Evolutionary conservation across 257 asterid species (phyloP), one percentile per base, ranked within the genome.

Genomic region (Oldenlandia corymbosa): DNA sequence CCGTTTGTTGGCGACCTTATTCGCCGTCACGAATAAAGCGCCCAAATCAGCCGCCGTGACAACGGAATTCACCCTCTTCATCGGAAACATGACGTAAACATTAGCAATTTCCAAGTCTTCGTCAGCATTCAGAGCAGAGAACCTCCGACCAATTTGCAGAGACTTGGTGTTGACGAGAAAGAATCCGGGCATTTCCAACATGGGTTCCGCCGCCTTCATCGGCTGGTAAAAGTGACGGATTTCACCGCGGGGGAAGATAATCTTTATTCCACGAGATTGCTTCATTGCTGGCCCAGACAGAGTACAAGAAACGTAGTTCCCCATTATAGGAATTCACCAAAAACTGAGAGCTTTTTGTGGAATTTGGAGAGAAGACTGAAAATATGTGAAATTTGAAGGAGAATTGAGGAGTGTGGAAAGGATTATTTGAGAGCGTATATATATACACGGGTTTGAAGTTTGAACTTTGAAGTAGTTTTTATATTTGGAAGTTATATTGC

Each of bases 1-100:
- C 71, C 81, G 72, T 64, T 83, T 88, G 39, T 83, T 88, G 41
- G 89, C 69, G 43, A 71, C 70, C 20, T 91, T 71, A 17, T 75
- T 87, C 20, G 93, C 90, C n/a, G 84, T 78, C 70, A 84, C 18
- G 72, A 88, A 84, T 41, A 88, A 66, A 23, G 78, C 75, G 1
- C 78, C 97, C 88, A 84, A 69, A 74, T 91, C 97, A 56, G 87
- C 85, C 34, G 91, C 87, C 59, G 71, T 76, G 42, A 84, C 89
- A 46, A 73, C 52, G 56, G 94, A 74, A 67, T 84, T 84, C 64
- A 88, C 60, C 30, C 88, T 81, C 53, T 65, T 78, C 97, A 91
- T 91, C 7, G 91, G 88, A 20, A 91, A 88, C 72, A 88, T 71
- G 17, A 74, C 85, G 71, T 88, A 91, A 2, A 65, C 95, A 39